Conservation (phyloP, 2,329 filamentous ascomycete genomes). For the Lomentospora prolificans region DNA sequence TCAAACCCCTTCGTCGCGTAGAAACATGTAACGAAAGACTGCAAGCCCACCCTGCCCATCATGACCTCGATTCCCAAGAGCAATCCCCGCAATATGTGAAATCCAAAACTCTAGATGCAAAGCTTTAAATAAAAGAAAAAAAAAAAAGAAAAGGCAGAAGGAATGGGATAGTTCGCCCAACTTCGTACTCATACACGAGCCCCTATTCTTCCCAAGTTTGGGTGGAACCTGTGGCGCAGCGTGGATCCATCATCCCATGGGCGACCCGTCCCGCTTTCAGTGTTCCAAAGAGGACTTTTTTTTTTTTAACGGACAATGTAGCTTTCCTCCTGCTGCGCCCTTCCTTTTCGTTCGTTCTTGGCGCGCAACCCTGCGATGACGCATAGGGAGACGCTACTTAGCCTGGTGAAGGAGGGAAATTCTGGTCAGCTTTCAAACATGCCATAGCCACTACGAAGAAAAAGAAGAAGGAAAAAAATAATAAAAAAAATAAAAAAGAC, state of each 20-base stretch:
- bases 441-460: neutral
- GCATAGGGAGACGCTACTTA: neutral
- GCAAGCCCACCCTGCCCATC: too few relatives aligned
- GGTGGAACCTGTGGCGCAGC: too few relatives aligned
- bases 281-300: too few relatives aligned
- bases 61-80: too few relatives aligned
- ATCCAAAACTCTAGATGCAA: neutral
- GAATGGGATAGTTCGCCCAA: neutral
- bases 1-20: too few relatives aligned
- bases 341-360: neutral
- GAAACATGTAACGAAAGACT: too few relatives aligned
- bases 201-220: neutral
- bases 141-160: neutral
- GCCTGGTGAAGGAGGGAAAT: neutral
- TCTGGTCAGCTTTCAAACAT: neutral
- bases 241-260: neutral
- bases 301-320: slow-evolving; percentile 1
- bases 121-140: neutral
- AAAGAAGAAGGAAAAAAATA: neutral
- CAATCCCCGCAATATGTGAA: too few relatives aligned
- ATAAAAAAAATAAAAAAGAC: neutral
- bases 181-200: neutral
- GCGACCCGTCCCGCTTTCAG: neutral
- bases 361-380: neutral
- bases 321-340: neutral